Conservation (phyloP, 805 yeast species). For the Kazachstania taianensis region DNA sequence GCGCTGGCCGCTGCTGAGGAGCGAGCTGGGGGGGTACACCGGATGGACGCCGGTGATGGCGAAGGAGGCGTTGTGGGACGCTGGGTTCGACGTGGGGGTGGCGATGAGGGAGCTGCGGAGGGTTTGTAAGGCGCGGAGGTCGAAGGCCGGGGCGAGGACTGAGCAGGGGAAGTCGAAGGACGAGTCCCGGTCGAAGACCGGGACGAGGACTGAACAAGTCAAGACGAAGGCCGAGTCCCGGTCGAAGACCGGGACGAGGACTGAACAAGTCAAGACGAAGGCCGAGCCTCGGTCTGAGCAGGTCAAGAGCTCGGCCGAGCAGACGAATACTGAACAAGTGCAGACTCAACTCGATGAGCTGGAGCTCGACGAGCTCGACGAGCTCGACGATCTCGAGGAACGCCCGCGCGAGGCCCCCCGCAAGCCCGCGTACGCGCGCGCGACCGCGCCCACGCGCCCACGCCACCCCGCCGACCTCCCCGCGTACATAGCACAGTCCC, state of each 20-base stretch:
- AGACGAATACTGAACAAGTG: neutral
- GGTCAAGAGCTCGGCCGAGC: constrained; percentile 16
- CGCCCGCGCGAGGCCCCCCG: constrained; percentile 12
- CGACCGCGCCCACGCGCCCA: constrained; percentile 25
- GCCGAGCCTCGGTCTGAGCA: constrained; percentile 6
- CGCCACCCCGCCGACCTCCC: constrained; percentile 47
- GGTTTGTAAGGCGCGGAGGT: constrained; percentile 23
- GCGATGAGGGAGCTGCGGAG: constrained; percentile 34
- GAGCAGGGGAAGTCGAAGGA: constrained; percentile 8
- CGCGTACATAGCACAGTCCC: constrained; percentile 67
- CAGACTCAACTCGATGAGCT: constrained; percentile 1
- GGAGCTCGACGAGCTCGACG: constrained; percentile 19
- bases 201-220: neutral
- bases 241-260: neutral
- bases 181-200: neutral
- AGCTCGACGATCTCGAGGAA: too few species aligned
- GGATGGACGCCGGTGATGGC: constrained; percentile 35
- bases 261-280: neutral
- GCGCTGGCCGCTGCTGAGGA: constrained; percentile 36
- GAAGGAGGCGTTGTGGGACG: constrained; percentile 44
- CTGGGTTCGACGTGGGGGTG: constrained; percentile 39
- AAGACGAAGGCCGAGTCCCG: neutral
- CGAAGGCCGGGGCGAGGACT: constrained; percentile 19
- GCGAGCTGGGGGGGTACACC: constrained; percentile 30
- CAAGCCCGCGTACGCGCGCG: constrained; percentile 15